Evolutionary conservation across 805 yeast species (phyloP).

Genomic region (Candida qinlingensis): DNA sequence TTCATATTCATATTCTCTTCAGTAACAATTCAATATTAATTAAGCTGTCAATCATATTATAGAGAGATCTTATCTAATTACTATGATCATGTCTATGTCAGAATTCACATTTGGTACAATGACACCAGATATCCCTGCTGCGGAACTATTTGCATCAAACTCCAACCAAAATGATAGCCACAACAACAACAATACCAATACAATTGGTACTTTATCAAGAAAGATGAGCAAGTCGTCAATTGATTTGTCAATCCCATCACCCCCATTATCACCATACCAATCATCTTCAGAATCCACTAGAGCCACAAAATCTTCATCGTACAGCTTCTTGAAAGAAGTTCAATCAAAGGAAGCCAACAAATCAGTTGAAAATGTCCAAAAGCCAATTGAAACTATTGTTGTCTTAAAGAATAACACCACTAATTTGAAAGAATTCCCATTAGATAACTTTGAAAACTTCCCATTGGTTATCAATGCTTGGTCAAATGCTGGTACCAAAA

Average conservation of each 20-base stretch:
- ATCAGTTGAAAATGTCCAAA: background rate
- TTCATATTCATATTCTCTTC: too few species aligned
- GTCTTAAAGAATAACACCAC: conserved; percentile 8
- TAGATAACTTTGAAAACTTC: conserved; percentile 41
- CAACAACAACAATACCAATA: background rate
- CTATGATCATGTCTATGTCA: conserved; percentile 3
- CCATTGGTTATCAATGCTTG: conserved; percentile 49
- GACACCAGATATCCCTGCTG: conserved; percentile 22
- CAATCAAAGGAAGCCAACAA: conserved; percentile 16
- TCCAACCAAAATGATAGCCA: background rate
- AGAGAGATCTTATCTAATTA: background rate
- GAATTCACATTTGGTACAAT: conserved; percentile 15
- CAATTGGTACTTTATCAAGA: conserved; percentile 17
- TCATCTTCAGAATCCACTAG: conserved; percentile 1
- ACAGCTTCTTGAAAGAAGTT: conserved; percentile 17
- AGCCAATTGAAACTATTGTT: conserved; percentile 16
- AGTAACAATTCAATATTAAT: too few species aligned
- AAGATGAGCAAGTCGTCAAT: conserved; percentile 23
- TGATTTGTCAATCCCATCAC: conserved; percentile 36
- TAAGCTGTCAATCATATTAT: too few species aligned
- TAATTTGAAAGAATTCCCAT: conserved; percentile 35
- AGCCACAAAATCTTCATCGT: background rate
- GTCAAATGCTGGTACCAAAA: conserved; percentile 35
- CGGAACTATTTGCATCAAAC: conserved; percentile 1
- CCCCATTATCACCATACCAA: conserved; percentile 41